Evolutionary conservation across 2,329 filamentous ascomycete genomes (phyloP).

Genomic region (Pseudogymnoascus sp.): DNA sequence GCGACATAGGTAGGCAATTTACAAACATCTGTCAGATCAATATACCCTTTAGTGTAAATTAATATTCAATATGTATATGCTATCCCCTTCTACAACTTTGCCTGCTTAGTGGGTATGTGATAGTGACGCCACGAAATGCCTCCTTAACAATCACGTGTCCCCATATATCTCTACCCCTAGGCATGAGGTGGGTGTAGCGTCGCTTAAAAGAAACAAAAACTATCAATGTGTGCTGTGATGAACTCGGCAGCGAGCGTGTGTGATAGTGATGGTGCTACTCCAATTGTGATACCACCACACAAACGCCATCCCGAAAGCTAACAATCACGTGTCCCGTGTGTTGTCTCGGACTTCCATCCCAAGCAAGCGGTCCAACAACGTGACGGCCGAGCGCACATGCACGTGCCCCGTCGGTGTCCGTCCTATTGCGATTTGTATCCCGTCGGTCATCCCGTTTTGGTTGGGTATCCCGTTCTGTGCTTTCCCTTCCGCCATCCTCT

Average conservation of each 20-base stretch:
- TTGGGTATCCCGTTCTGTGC: no score
- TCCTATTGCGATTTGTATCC: not conserved
- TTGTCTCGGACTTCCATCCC: not conserved
- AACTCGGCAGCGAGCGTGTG: not conserved
- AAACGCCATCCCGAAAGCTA: not conserved
- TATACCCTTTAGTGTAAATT: no score
- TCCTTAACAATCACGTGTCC: not conserved
- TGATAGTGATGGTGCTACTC: not conserved
- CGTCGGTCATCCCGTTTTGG: not conserved
- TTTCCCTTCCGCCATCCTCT: not conserved
- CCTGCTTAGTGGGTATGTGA: no score
- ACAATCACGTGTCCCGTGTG: not conserved
- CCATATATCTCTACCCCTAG: not conserved
- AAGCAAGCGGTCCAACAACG: not conserved
- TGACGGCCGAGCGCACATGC: not conserved
- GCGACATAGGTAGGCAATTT: no score
- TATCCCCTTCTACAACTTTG: no score
- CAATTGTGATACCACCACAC: not conserved
- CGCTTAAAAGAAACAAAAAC: not conserved
- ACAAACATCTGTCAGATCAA: no score
- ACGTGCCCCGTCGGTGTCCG: not conserved
- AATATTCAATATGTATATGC: no score
- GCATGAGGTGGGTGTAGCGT: not conserved
- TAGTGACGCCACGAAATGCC: not conserved
- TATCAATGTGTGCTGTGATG: not conserved